Conservation (phyloP, 2,329 filamentous ascomycete species). For the Furcasterigmium sp. region DNA sequence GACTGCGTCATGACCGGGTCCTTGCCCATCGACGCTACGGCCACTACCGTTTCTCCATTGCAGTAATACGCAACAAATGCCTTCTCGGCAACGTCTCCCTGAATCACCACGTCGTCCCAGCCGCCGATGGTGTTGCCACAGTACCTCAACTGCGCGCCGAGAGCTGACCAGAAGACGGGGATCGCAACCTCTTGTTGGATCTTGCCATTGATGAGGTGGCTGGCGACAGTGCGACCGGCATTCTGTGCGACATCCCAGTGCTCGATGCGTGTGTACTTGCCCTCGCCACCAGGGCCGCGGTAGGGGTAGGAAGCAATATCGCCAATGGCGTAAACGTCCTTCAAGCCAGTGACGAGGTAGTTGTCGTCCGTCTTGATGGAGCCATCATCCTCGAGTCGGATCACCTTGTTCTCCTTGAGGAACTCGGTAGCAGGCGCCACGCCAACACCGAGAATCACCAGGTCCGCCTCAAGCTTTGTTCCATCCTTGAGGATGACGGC, state of each 20-base stretch:
- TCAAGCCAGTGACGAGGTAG: slow-evolving; percentile 69
- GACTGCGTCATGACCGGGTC: slow-evolving; percentile 82
- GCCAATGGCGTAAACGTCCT: slow-evolving; percentile 86
- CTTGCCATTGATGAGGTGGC: slow-evolving; percentile 65
- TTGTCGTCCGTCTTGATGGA: slow-evolving; percentile 75
- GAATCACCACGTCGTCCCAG: slow-evolving; percentile 79
- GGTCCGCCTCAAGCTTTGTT: slow-evolving; percentile 75
- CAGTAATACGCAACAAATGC: slow-evolving; percentile 90
- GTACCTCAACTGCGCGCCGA: slow-evolving; percentile 86
- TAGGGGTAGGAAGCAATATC: slow-evolving; percentile 97
- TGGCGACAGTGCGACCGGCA: slow-evolving; percentile 73
- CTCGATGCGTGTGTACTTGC: slow-evolving; percentile 75
- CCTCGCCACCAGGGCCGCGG: slow-evolving; percentile 77
- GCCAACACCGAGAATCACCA: slow-evolving; percentile 88
- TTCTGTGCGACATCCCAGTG: slow-evolving; percentile 99
- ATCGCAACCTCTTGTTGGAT: slow-evolving; percentile 68
- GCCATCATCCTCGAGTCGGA: slow-evolving; percentile 77
- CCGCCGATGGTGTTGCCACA: slow-evolving; percentile 79
- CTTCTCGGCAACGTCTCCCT: slow-evolving; percentile 68
- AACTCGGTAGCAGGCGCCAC: slow-evolving; percentile 82
- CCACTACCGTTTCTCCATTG: slow-evolving; percentile 80
- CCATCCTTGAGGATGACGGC: slow-evolving; percentile 81
- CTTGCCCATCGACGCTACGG: slow-evolving; percentile 83
- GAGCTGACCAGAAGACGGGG: slow-evolving; percentile 93
- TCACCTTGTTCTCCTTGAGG: slow-evolving; percentile 63